These are phyloP conservation scores for Coemansia sp. DNA, from an alignment of 192 early-diverging fungal genomes.

Conservation along the genomic window DNA sequence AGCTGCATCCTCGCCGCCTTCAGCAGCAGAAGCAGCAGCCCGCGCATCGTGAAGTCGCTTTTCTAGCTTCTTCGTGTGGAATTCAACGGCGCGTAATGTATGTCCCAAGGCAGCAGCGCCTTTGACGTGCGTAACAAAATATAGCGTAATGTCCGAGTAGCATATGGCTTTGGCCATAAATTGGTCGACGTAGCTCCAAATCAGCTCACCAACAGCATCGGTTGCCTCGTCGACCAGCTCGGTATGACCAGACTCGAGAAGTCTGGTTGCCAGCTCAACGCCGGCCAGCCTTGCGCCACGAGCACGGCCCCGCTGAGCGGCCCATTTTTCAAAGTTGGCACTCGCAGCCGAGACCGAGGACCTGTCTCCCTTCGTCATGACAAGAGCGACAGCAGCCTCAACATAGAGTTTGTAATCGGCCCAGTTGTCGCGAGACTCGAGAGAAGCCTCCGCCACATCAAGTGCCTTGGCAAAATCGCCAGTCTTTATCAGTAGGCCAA, in stretches of 20 bases:
- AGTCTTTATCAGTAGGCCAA: constrained; percentile 54
- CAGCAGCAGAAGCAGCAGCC: constrained; percentile 1
- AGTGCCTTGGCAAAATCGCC: constrained; percentile 52
- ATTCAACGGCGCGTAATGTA: constrained; percentile 3
- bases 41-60: constrained; percentile 9
- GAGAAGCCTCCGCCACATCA: constrained; percentile 35
- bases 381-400: constrained; percentile 19
- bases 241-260: constrained; percentile 6
- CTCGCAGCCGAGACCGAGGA: not conserved
- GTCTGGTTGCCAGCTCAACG: constrained; percentile 19
- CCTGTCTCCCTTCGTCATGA: not conserved
- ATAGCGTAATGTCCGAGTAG: constrained; percentile 43
- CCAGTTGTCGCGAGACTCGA: constrained; percentile 53
- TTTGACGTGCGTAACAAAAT: constrained; percentile 20
- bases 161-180: constrained; percentile 49
- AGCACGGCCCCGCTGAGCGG: constrained; percentile 19
- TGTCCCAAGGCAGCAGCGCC: not conserved
- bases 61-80: constrained; percentile 10
- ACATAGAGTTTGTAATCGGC: constrained; percentile 42
- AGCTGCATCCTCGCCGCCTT: constrained; percentile 10
- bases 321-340: constrained; percentile 24
- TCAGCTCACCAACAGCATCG: constrained; percentile 14
- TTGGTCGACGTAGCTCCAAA: constrained; percentile 36
- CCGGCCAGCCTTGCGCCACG: constrained; percentile 34
- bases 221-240: not conserved